phyloP scores from a whole-genome alignment of 2,329 filamentous ascomycete species.

The Aspergillus sp. region DNA sequence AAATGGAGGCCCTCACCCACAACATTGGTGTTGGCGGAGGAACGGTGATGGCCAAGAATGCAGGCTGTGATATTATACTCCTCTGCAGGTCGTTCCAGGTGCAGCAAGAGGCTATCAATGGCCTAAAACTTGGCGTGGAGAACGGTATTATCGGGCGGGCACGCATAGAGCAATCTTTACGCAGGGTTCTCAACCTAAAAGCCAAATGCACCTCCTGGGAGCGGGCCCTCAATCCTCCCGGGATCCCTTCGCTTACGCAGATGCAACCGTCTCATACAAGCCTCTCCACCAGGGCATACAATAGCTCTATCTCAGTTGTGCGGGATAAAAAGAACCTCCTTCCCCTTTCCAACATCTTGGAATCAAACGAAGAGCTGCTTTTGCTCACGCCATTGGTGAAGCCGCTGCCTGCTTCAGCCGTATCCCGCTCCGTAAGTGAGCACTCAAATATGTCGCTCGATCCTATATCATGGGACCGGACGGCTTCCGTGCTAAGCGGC shows the following conservation, averaged over 20 bases:
- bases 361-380: conserved; percentile 84
- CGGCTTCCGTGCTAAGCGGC: conserved; percentile 76
- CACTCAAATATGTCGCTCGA: conserved; percentile 50
- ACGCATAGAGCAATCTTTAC: conserved; percentile 77
- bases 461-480: conserved; percentile 59
- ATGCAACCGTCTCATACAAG: conserved; percentile 80
- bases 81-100: conserved; percentile 85
- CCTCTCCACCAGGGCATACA: conserved; percentile 83
- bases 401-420: conserved; percentile 83
- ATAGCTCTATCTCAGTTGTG: conserved; percentile 89
- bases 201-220: conserved; percentile 85
- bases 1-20: conserved; percentile 94
- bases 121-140: conserved; percentile 83
- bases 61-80: conserved; percentile 88
- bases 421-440: conserved; percentile 68
- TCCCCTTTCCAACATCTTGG: conserved; percentile 77
- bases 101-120: conserved; percentile 88
- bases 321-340: conserved; percentile 83
- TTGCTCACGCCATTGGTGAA: conserved; percentile 88
- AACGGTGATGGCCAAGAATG: conserved; percentile 95
- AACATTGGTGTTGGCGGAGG: conserved; percentile 97
- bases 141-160: conserved; percentile 84
- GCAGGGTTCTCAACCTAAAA: conserved; percentile 78
- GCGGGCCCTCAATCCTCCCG: conserved; percentile 83
- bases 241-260: conserved; percentile 72